A percentile compares a stretch with the other conserved stretches of the same genome.
These are phyloP conservation scores for Penicillium malachiteum DNA, from an alignment of 495 filamentous ascomycete species.

Conservation along the genomic window DNA sequence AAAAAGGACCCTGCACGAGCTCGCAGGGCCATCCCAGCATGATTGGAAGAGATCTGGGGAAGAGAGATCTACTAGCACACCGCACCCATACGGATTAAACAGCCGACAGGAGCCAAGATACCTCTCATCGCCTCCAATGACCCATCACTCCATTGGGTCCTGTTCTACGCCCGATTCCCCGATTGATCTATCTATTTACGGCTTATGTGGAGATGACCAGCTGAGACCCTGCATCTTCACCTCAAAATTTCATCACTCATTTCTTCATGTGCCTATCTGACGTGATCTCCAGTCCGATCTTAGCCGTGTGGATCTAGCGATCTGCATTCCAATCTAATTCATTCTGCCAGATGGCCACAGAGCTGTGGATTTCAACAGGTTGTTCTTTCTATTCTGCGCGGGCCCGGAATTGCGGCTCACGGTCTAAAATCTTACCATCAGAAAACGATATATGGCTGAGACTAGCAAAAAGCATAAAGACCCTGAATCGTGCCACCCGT, in stretches of 20 bases:
- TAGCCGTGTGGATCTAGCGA: neutral
- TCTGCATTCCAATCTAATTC: neutral
- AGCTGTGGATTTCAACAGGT: too few relatives aligned
- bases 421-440: neutral
- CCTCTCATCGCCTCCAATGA: neutral
- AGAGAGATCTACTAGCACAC: too few relatives aligned
- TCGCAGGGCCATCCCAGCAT: too few relatives aligned
- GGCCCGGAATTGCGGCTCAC: too few relatives aligned
- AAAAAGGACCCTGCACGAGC: too few relatives aligned
- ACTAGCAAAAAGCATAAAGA: neutral
- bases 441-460: neutral
- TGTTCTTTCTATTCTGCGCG: too few relatives aligned
- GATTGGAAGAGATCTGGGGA: too few relatives aligned
- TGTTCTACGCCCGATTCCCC: neutral
- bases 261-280: neutral
- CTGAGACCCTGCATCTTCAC: neutral
- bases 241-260: neutral
- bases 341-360: neutral
- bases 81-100: too few relatives aligned
- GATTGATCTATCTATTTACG: neutral
- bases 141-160: neutral
- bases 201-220: too few relatives aligned
- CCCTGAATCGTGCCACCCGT: neutral
- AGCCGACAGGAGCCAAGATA: neutral
- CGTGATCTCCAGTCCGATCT: neutral